phyloP scores from a whole-genome alignment of 1,139 yeast genomes.

The Nematodospora anomalae region DNA sequence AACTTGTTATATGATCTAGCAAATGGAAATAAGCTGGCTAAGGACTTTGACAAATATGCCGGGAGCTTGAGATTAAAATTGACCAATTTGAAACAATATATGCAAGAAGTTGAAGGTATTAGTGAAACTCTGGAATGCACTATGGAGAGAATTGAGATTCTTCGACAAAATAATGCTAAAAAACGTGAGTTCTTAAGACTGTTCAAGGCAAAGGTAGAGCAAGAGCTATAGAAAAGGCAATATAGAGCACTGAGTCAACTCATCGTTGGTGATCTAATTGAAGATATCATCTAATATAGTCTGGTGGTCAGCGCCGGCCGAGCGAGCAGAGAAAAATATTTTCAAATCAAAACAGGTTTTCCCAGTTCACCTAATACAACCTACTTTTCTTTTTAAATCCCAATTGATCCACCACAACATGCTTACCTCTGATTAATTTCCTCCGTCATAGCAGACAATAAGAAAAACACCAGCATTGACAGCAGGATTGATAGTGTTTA shows the following conservation, averaged over 20 bases:
- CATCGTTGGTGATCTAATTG: too few species aligned
- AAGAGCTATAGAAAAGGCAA: slow-evolving; percentile 5
- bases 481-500: slow-evolving; percentile 61
- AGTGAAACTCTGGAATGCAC: slow-evolving; percentile 36
- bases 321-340: too few species aligned
- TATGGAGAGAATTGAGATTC: slow-evolving; percentile 24
- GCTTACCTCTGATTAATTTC: too few species aligned
- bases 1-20: slow-evolving; percentile 36
- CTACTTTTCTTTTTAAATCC: too few species aligned
- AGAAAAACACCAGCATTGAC: slow-evolving; percentile 56
- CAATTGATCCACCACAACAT: too few species aligned
- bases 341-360: too few species aligned
- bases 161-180: slow-evolving; percentile 26
- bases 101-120: slow-evolving; percentile 42
- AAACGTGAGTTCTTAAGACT: slow-evolving; percentile 27
- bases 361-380: too few species aligned
- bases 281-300: too few species aligned
- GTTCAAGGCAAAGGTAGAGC: slow-evolving; percentile 19
- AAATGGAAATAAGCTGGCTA: slow-evolving; percentile 33
- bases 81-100: slow-evolving; percentile 28
- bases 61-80: slow-evolving; percentile 44
- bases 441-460: slow-evolving; percentile 3
- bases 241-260: background rate
- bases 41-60: slow-evolving; percentile 46
- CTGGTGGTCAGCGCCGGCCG: too few species aligned